A percentile compares a stretch with the other conserved stretches of the same genome.
These are phyloP conservation scores for Phanerochaete sordida DNA, from an alignment of 768 basidiomycete genomes.

Conservation along the genomic window DNA sequence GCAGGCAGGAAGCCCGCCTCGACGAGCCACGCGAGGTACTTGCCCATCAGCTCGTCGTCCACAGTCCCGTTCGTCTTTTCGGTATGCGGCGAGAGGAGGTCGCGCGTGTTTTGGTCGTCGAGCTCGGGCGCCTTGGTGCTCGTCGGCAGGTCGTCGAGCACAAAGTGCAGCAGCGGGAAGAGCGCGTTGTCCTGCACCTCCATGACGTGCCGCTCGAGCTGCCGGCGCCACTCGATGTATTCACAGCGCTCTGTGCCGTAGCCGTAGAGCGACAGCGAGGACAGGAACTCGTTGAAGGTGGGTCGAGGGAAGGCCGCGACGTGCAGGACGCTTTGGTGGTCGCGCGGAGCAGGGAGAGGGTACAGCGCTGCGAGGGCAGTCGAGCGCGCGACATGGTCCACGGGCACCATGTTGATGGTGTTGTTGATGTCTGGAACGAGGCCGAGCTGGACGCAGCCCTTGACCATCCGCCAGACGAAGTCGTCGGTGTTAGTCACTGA, in stretches of 20 bases:
- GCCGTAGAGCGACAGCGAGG: conserved; percentile 72
- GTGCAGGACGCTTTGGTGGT: conserved; percentile 63
- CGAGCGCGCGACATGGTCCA: conserved; percentile 90
- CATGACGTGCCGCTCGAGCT: conserved; percentile 93
- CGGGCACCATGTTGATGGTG: conserved; percentile 96
- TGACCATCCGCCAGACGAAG: conserved; percentile 97
- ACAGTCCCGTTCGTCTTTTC: conserved; percentile 53
- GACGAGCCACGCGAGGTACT: conserved; percentile 91
- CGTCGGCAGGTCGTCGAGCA: conserved; percentile 94
- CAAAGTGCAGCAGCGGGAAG: conserved; percentile 96
- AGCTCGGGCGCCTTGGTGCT: conserved; percentile 92
- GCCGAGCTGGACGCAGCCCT: conserved; percentile 98
- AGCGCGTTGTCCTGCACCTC: conserved; percentile 94
- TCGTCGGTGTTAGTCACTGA: conserved; percentile 99
- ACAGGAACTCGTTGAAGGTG: conserved; percentile 85
- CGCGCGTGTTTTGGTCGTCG: conserved; percentile 80
- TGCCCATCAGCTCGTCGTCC: conserved; percentile 70
- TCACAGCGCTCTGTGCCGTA: conserved; percentile 77
- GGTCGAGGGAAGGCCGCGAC: conserved; percentile 83
- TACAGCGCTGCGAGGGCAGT: conserved; percentile 69
- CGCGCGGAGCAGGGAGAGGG: conserved; percentile 38
- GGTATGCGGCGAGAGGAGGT: conserved; percentile 47
- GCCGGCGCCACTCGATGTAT: conserved; percentile 88
- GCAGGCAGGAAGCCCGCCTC: conserved; percentile 75
- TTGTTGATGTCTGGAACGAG: conserved; percentile 97